Percentiles rank a stretch among this genome's conserved stretches.
phyloP scores from a whole-genome alignment of 106 monocot genomes.

The Dioscorea alata region DNA sequence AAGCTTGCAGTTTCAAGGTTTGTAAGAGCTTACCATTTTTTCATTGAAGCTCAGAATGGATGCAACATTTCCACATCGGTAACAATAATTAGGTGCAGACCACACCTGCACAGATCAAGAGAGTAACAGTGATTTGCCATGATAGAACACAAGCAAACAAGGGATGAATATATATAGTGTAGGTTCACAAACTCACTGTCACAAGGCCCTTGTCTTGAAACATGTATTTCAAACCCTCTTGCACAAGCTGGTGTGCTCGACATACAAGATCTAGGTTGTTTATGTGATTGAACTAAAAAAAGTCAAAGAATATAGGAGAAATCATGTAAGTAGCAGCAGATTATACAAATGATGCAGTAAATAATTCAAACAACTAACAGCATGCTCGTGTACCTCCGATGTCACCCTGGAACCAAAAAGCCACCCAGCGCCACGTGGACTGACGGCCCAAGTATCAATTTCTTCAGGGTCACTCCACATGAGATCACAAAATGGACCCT shows the following conservation, averaged over 20 bases:
- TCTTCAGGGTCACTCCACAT: conserved; percentile 99
- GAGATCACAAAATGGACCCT: conserved; percentile 96
- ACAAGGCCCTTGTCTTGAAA: conserved; percentile 97
- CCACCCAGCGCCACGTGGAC: conserved; percentile 98
- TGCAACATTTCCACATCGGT: conserved; percentile 95
- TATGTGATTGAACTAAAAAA: conserved; percentile 85
- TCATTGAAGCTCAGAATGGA: conserved; percentile 97
- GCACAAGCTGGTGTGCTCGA: conserved; percentile 96
- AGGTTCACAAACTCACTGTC: conserved; percentile 55
- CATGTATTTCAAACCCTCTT: conserved; percentile 99
- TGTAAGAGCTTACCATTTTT: conserved; percentile 63
- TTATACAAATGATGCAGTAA: not conserved
- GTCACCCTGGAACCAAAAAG: conserved; percentile 99
- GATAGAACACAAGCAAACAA: too few species aligned
- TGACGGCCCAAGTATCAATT: conserved; percentile 96
- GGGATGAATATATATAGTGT: too few species aligned
- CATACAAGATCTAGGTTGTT: conserved; percentile 94
- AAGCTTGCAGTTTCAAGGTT: too few species aligned
- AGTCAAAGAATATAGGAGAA: too few species aligned
- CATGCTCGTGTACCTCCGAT: conserved; percentile 49
- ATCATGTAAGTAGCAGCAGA: not conserved
- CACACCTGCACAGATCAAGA: conserved; percentile 44
- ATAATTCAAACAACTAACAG: not conserved
- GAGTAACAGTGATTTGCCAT: too few species aligned
- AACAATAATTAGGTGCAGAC: conserved; percentile 99